phyloP scores from a whole-genome alignment of 306 rosid species.

The Lathyrus tuberosus region DNA sequence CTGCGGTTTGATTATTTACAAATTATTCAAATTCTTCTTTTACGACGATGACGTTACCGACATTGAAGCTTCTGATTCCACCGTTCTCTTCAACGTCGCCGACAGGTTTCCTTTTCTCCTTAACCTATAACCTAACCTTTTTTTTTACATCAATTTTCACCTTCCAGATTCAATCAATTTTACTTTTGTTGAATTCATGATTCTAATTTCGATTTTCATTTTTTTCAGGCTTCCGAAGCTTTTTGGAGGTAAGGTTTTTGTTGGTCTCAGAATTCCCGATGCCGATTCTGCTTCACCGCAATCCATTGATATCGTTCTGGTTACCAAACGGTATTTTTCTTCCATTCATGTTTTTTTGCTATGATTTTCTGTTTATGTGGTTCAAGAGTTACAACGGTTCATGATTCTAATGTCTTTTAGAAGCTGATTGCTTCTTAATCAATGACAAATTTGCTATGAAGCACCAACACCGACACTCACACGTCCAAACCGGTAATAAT shows the following conservation, averaged over 20 bases:
- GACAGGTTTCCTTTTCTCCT: slow-evolving; percentile 44
- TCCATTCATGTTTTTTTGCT: too few relatives aligned
- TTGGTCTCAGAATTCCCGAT: slow-evolving; percentile 93
- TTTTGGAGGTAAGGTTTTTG: slow-evolving; percentile 69
- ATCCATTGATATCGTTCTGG: slow-evolving; percentile 71
- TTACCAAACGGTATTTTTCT: slow-evolving; percentile 56
- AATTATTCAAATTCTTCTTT: slow-evolving; percentile 53
- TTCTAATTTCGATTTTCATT: neutral
- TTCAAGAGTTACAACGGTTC: too few relatives aligned
- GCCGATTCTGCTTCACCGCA: slow-evolving; percentile 75
- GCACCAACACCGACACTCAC: too few relatives aligned
- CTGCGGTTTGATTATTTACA: slow-evolving; percentile 66
- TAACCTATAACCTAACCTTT: too few relatives aligned
- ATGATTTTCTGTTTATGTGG: too few relatives aligned
- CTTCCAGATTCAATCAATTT: neutral
- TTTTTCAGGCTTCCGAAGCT: slow-evolving; percentile 67
- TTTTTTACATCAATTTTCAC: neutral
- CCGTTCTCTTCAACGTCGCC: slow-evolving; percentile 72
- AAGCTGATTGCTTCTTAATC: too few relatives aligned
- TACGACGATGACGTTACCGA: slow-evolving; percentile 66
- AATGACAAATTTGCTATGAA: too few relatives aligned
- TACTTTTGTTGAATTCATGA: neutral
- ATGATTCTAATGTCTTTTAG: too few relatives aligned
- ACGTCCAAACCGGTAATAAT: too few relatives aligned
- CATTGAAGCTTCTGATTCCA: slow-evolving; percentile 63